Percentiles rank a stretch among this genome's conserved stretches.
These are phyloP conservation scores for Nemania sp. DNA, from an alignment of 2,329 filamentous ascomycete species.

Conservation along the genomic window DNA sequence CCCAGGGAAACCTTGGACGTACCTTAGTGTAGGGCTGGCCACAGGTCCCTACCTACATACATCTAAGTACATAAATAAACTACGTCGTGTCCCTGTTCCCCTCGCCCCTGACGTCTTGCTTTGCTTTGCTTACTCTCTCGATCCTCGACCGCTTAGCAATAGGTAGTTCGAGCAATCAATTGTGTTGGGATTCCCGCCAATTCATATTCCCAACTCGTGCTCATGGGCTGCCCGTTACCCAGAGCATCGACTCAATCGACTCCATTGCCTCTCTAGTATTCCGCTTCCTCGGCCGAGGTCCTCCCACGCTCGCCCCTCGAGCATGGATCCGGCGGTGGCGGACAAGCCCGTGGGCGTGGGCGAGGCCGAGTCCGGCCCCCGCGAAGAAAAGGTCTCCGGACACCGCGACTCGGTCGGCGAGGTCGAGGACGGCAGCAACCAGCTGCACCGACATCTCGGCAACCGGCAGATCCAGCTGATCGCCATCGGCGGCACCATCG, in stretches of 20 bases:
- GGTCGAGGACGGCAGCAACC: constrained; percentile 32
- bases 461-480: constrained; percentile 61
- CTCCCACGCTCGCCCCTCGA: constrained; percentile 36
- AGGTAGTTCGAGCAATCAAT: too few relatives aligned
- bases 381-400: constrained; percentile 34
- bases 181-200: not conserved
- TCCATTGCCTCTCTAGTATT: constrained; percentile 35
- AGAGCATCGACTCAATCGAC: constrained; percentile 33
- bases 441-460: constrained; percentile 48
- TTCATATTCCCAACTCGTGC: not conserved
- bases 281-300: constrained; percentile 39
- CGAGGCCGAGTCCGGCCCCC: constrained; percentile 1
- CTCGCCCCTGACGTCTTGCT: not conserved
- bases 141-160: not conserved
- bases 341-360: constrained; percentile 18
- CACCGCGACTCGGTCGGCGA: constrained; percentile 30
- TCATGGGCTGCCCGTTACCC: constrained; percentile 28
- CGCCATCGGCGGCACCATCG: constrained; percentile 62
- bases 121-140: not conserved
- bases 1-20: not conserved
- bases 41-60: too few relatives aligned
- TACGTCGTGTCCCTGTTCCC: not conserved
- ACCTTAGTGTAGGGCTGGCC: not conserved
- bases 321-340: constrained; percentile 35
- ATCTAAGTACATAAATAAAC: constrained; percentile 17